Conservation (phyloP, 2,329 filamentous ascomycete species). For the Cordyceps cateniannulata region DNA sequence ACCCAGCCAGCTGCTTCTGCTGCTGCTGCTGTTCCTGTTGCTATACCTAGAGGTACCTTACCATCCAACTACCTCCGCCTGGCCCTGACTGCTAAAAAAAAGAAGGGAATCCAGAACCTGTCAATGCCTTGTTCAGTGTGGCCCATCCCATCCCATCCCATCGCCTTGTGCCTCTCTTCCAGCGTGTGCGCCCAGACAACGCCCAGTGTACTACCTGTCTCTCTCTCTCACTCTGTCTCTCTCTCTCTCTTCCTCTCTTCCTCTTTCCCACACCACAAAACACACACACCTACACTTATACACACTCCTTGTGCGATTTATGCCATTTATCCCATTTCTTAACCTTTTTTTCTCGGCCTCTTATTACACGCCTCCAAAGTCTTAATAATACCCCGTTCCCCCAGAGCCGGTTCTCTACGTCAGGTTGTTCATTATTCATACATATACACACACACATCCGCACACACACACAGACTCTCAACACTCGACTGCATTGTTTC, state of each 20-base stretch:
- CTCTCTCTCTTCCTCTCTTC: not conserved
- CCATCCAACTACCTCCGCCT: too few species aligned
- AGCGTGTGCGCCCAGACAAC: too few species aligned
- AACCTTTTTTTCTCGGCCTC: not conserved
- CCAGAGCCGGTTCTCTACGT: conserved; percentile 7
- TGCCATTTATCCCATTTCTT: not conserved
- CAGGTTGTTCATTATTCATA: not conserved
- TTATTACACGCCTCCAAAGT: not conserved
- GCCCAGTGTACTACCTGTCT: too few species aligned
- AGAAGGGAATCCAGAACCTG: too few species aligned
- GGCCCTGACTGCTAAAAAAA: too few species aligned
- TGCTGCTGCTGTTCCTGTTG: too few species aligned
- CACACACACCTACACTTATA: conserved; percentile 1
- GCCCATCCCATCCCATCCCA: too few species aligned
- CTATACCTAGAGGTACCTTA: too few species aligned
- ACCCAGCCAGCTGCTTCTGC: too few species aligned
- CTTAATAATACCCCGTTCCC: conserved; percentile 3
- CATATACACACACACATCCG: not conserved
- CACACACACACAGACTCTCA: not conserved
- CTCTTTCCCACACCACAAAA: not conserved
- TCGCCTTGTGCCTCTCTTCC: too few species aligned
- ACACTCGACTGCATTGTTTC: not conserved
- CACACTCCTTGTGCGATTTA: conserved; percentile 6
- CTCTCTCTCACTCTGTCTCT: not conserved
- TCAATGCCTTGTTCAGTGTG: too few species aligned